Evolutionary conservation across 228 moss, liverwort and hornwort species (phyloP).

Genomic region (Sphagnum fallax): DNA sequence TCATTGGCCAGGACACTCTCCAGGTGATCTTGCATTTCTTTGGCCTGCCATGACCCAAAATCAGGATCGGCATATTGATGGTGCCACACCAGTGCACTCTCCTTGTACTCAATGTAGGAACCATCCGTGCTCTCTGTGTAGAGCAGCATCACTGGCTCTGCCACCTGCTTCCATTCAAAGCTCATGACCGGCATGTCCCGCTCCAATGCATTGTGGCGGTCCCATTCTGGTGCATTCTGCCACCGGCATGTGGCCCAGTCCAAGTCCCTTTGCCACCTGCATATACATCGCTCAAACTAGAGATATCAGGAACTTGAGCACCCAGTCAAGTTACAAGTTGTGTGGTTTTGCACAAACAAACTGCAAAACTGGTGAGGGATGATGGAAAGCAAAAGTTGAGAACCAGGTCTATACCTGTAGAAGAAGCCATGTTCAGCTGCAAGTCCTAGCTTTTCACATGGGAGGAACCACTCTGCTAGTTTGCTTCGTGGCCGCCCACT

Average conservation of each 20-base stretch:
- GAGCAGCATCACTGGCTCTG: slow-evolving; percentile 75
- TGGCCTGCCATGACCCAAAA: slow-evolving; percentile 97
- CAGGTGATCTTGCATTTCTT: slow-evolving; percentile 86
- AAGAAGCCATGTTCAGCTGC: slow-evolving; percentile 98
- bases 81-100: slow-evolving; percentile 96
- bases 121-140: slow-evolving; percentile 88
- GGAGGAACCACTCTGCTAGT: slow-evolving; percentile 65
- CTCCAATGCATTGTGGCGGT: slow-evolving; percentile 12
- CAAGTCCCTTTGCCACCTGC: slow-evolving; percentile 58
- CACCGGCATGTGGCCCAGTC: slow-evolving; percentile 69
- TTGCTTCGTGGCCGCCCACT: slow-evolving; percentile 78
- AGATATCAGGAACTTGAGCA: too few relatives aligned
- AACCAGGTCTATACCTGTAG: slow-evolving; percentile 53
- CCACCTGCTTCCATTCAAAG: slow-evolving; percentile 87
- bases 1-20: slow-evolving; percentile 93
- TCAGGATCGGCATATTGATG: slow-evolving; percentile 86
- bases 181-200: slow-evolving; percentile 49
- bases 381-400: too few relatives aligned
- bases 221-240: slow-evolving; percentile 32
- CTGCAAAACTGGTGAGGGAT: too few relatives aligned
- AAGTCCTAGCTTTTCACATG: slow-evolving; percentile 83
- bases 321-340: too few relatives aligned
- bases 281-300: neutral
- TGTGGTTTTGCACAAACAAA: too few relatives aligned
- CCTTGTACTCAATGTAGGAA: slow-evolving; percentile 78